Evolutionary conservation across 2,329 filamentous ascomycete species (phyloP), one percentile per base, ranked within the genome.

Genomic region (Penicillium vulpinum): DNA sequence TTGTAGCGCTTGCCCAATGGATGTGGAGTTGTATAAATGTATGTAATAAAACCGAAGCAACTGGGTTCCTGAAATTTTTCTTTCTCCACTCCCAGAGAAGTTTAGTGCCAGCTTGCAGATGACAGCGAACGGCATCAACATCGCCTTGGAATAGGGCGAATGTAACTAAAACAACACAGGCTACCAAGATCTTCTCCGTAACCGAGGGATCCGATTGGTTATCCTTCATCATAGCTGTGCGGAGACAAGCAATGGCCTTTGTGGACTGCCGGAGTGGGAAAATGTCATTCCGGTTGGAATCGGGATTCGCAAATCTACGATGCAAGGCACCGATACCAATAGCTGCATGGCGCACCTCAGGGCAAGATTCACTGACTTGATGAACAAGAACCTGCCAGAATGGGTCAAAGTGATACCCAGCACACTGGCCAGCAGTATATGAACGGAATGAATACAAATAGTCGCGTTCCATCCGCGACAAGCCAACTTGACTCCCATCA

Each of bases 11-110:
- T 33, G 38, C 53, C 53, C 47, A 56, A 29, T 56, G 53, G 5
- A 51, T 43, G 35, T 56, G 47, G 31, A 56, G 53, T 15, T 56
- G 47, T n/a, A 51, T 33, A n/a, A 51, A 56, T n/a, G 47, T 45
- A 18, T 56, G 39, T 16, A 56, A 36, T 29, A 56, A 29, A 44
- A 56, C 8, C 1, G 47, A 40, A 11, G 47, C 31, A 21, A 40
- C 31, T 1, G 22, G n/a, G 24, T 33, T 56, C 18, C 22, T 45
- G 7, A 10, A 9, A n/a, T 33, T 44, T 18, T 22, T 45, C 39
- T 56, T 51, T 21, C 39, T 51, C 53, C 53, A 56, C 24, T 51
- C 53, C 26, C 24, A 31, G 1, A 56, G 29, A 13, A 56, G 46
- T 26, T 26, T 44, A 29, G 29, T 51, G 9, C 53, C 53, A 29